phyloP scores from a whole-genome alignment of 805 yeast genomes.

The Ogataea haglerorum region DNA sequence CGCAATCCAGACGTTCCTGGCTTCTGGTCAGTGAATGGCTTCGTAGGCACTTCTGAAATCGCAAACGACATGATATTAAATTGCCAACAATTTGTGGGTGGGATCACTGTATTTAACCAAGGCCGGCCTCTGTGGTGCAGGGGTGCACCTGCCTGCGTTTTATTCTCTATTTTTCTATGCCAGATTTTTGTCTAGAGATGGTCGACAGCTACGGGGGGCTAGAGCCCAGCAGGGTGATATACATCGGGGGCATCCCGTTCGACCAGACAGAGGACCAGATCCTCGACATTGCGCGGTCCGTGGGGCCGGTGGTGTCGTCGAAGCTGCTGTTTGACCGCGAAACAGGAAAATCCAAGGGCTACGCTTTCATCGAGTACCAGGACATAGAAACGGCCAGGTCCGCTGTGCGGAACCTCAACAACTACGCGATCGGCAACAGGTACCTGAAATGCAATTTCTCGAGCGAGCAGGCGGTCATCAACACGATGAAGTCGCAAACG shows the following conservation, averaged over 20 bases:
- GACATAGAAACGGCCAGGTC: conserved; percentile 85
- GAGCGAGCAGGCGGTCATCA: conserved; percentile 41
- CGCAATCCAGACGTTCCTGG: conserved; percentile 98
- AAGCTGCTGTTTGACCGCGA: conserved; percentile 80
- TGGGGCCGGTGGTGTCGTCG: conserved; percentile 79
- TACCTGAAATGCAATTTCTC: conserved; percentile 72
- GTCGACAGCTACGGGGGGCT: conserved; percentile 6
- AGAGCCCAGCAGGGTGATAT: conserved; percentile 47
- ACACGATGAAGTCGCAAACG: conserved; percentile 16
- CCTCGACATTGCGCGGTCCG: conserved; percentile 73
- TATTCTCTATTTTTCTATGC: too few species aligned
- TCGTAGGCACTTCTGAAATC: conserved; percentile 48
- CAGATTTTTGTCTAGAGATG: conserved; percentile 1
- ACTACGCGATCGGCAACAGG: conserved; percentile 70
- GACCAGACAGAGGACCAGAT: conserved; percentile 94
- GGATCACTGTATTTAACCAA: not conserved
- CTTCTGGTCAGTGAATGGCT: conserved; percentile 83
- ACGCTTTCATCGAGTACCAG: conserved; percentile 79
- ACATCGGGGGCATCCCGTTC: conserved; percentile 85
- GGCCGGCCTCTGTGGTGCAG: conserved; percentile 2
- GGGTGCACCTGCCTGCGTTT: not conserved
- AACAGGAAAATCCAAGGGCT: conserved; percentile 89
- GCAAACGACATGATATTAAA: conserved; percentile 16
- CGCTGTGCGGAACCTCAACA: conserved; percentile 85
- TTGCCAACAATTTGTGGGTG: not conserved